A percentile compares a stretch with the other conserved stretches of the same genome.
Conservation (phyloP, 192 early-diverging fungal species). For the Backusella morwellensis region DNA sequence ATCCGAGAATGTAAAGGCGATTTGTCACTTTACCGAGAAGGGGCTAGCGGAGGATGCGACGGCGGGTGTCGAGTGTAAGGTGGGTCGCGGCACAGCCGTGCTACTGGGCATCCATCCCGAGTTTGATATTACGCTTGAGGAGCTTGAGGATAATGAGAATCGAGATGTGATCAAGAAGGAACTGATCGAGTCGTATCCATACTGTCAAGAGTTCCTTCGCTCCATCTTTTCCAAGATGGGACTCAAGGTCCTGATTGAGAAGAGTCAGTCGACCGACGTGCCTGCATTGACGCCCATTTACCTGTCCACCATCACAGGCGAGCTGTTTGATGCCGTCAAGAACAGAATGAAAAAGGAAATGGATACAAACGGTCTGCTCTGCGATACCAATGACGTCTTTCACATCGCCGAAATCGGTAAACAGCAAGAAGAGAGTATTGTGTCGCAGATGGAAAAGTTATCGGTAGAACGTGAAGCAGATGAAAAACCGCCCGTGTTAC, state of each 20-base stretch:
- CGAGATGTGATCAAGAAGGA: conserved; percentile 47
- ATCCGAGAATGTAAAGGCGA: conserved; percentile 29
- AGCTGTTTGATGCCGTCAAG: not conserved
- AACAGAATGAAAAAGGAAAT: not conserved
- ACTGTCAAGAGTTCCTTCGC: conserved; percentile 54
- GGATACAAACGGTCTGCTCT: not conserved
- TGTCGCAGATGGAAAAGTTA: not conserved
- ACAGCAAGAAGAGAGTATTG: not conserved
- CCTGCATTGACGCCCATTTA: conserved; percentile 45
- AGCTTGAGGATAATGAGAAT: conserved; percentile 47
- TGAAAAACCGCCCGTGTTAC: conserved; percentile 12
- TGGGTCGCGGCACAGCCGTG: conserved; percentile 69
- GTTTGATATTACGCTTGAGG: conserved; percentile 60
- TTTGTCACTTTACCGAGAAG: conserved; percentile 42
- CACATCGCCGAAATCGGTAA: not conserved
- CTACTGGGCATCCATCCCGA: conserved; percentile 85
- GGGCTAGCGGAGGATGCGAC: conserved; percentile 32
- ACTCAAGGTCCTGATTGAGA: conserved; percentile 48
- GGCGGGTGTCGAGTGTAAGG: conserved; percentile 66
- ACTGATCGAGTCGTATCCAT: conserved; percentile 45
- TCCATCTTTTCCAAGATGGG: conserved; percentile 64
- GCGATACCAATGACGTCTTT: conserved; percentile 4
- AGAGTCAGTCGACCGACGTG: conserved; percentile 21
- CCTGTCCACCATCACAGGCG: conserved; percentile 6
- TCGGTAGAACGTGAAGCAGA: not conserved